A percentile compares a stretch with the other conserved stretches of the same genome.
phyloP scores from a whole-genome alignment of 768 basidiomycete species.

The Termitomyces sp. region DNA sequence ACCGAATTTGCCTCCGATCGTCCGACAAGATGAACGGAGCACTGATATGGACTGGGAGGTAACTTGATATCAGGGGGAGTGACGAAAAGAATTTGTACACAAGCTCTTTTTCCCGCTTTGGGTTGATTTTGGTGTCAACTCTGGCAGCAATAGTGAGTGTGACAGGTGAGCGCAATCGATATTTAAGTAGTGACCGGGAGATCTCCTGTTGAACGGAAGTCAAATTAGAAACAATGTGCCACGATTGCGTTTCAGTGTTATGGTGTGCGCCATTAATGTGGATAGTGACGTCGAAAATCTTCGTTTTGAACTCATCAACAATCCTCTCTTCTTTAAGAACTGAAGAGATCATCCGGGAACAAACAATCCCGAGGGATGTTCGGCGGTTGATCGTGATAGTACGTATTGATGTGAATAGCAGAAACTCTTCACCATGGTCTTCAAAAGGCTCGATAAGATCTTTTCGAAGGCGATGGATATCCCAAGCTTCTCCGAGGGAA shows the following conservation, averaged over 20 bases:
- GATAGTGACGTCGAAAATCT: not conserved
- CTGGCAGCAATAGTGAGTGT: constrained; percentile 19
- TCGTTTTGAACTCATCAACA: not conserved
- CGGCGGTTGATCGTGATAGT: constrained; percentile 25
- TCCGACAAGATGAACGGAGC: constrained; percentile 44
- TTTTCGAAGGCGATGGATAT: constrained; percentile 17
- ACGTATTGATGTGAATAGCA: constrained; percentile 38
- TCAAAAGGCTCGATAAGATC: constrained; percentile 29
- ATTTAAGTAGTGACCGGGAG: constrained; percentile 9
- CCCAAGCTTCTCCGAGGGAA: constrained; percentile 21
- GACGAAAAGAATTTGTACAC: constrained; percentile 36
- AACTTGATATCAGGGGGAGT: constrained; percentile 36
- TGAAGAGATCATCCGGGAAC: not conserved
- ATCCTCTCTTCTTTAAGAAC: not conserved
- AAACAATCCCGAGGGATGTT: not conserved
- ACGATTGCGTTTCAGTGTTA: not conserved
- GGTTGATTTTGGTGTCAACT: constrained; percentile 24
- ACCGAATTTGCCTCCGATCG: constrained; percentile 40
- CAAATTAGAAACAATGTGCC: constrained; percentile 8
- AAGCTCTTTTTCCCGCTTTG: not conserved
- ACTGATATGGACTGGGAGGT: constrained; percentile 42
- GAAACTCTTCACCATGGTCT: constrained; percentile 27
- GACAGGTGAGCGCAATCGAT: constrained; percentile 27
- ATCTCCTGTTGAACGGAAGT: not conserved
- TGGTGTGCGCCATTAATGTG: not conserved